Evolutionary conservation across 805 yeast species (phyloP).

Genomic region (Cyberlindnera euphorbiiphila): DNA sequence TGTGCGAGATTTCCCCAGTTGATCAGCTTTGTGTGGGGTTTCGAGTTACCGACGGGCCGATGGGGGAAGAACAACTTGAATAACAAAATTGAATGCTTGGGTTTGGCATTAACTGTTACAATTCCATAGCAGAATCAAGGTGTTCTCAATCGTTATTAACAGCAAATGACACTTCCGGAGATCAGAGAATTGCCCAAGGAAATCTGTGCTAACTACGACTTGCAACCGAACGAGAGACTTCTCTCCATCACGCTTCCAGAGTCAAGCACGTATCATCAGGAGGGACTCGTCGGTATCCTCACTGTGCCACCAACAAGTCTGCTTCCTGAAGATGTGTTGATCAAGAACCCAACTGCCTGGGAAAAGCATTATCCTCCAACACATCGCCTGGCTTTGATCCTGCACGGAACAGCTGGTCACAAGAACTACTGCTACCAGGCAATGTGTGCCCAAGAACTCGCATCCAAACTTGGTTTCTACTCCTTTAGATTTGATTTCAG

Average conservation of each 20-base stretch:
- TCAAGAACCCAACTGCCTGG: slow-evolving; percentile 9
- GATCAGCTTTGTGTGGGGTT: no score
- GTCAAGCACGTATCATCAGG: slow-evolving; percentile 23
- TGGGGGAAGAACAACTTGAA: no score
- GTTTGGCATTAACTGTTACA: no score
- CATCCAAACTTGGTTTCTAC: slow-evolving; percentile 54
- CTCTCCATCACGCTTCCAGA: slow-evolving; percentile 24
- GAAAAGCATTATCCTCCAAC: slow-evolving; percentile 33
- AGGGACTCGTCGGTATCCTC: slow-evolving; percentile 36
- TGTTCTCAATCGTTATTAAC: neutral
- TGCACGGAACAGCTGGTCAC: slow-evolving; percentile 86
- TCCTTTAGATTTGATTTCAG: slow-evolving; percentile 81
- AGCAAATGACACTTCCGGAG: no score
- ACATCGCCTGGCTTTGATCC: slow-evolving; percentile 52
- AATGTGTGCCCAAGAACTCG: slow-evolving; percentile 53
- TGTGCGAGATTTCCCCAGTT: no score
- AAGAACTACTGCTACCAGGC: slow-evolving; percentile 74
- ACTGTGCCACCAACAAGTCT: slow-evolving; percentile 31
- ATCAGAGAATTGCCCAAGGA: slow-evolving; percentile 1
- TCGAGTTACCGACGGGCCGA: no score
- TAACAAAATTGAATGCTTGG: no score
- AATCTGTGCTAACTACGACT: slow-evolving; percentile 19
- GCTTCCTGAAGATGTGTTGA: slow-evolving; percentile 18
- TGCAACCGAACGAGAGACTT: slow-evolving; percentile 25
- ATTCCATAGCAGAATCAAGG: no score